Evolutionary conservation across 208 protist species (phyloP), one percentile per base, ranked within the genome.

Genomic region (Acanthamoeba castellanii): DNA sequence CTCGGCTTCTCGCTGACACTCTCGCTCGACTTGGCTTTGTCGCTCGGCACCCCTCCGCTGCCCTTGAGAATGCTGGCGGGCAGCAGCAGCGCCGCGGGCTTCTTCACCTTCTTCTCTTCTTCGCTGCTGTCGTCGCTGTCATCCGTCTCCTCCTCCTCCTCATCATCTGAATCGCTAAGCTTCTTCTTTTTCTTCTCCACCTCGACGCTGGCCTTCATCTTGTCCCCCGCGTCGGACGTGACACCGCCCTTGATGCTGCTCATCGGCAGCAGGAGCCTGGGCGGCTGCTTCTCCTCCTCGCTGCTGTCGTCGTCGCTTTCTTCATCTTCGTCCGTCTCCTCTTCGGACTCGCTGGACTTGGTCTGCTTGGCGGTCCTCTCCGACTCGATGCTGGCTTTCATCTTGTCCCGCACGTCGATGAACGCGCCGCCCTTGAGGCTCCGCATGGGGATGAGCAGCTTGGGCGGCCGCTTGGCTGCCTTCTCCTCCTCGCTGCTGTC

Each of bases 81-180:
- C 16, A 78, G 70, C 16, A 78, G 11, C 27, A 78, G 70, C 11
- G 30, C 70, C 8, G 16, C n/a, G 70, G 70, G 70, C 22, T 18
- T 11, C 59, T 66, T 66, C 14, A 66, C 59, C 70, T 78, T 78
- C n/a, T 45, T 34, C 13, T 34, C n/a, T 5, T 90, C 82, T 6
- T 90, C 82, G 37, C 70, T 78, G 52, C 55, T 90, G 30, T 90
- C 82, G 11, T n/a, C 37, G 37, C 37, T 45, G 70, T 72, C 66
- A 72, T 72, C 66, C 7, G 11, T 20, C 11, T 72, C 66, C 18
- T 72, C 30, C 0, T 5, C 2, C 11, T 72, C n/a, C 66, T 70
- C 64, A 70, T 25, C 64, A 6, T 72, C 30, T 18, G 50, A 55
- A 11, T 55, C 50, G 50, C 50, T 55, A 20, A 14, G 47, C 47